Base-by-base conservation (phyloP, 208 protist species). In the Crithidia bombi region DNA sequence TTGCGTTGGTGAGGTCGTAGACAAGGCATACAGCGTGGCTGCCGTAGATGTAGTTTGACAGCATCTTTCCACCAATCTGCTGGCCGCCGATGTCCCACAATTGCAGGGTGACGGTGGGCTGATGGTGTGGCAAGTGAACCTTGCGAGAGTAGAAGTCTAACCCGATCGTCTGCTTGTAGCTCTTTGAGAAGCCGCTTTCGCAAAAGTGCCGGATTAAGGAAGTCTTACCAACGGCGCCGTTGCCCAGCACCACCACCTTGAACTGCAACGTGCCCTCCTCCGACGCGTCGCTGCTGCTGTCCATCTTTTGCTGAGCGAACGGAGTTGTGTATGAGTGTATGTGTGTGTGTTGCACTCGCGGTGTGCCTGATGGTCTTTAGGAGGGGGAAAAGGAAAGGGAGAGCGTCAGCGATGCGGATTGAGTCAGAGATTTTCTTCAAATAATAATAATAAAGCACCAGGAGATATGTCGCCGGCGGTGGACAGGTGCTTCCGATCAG, bases 51-150 rank as follows among this genome's bases (percentile, higher is more conserved):
- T 99, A 99, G 74, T 97, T 98, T 4, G 65, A 41, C 43, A 99
- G 75, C 95, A 98, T 98, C 52, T 93, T 96, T 39, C 89, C 84
- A 23, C 97, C 96, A 30, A 98, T 87, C 57, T 95, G 90, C 75
- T 98, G 96, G 2, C 90, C 92, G 14, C 97, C 97, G 73, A 99
- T 97, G 77, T 99, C 97, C 97, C 97, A 98, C 32, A 98, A 86
- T 67, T 97, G 89, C 33, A 99, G 80, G 4, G 77, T 83, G 1
- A 97, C 91, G 17, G 78, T 39, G 32, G 75, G 64, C n/a, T 75
- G 26, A 11, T 52, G 21, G 43, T 66, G 57, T 15, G 93, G 91
- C 7, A 99, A 67, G 36, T 82, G 55, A 14, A 99, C 57, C 52
- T 83, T 87, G 61, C 97, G 98, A 3, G 92, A 88, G 79, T 97